These are phyloP conservation scores for Vitis hybrid DNA, from an alignment of 177 flowering plant genomes.

Conservation along the genomic window DNA sequence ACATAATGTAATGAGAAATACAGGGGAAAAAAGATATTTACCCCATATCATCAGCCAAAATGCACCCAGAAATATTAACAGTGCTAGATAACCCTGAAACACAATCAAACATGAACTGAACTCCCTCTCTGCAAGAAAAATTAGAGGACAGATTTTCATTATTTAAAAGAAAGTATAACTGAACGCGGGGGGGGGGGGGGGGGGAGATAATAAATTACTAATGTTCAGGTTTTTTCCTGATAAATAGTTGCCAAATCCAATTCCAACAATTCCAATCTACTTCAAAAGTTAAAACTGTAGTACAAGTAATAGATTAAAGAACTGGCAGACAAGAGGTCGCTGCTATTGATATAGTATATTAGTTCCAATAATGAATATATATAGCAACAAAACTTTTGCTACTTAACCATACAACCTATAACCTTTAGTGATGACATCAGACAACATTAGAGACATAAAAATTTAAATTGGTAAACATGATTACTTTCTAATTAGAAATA, in stretches of 20 bases:
- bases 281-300: too few relatives aligned
- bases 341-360: background rate
- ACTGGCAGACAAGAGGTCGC: background rate
- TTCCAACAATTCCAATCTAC: too few relatives aligned
- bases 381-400: too few relatives aligned
- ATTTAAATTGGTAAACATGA: too few relatives aligned
- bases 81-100: slow-evolving; percentile 65
- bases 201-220: background rate
- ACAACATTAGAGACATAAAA: too few relatives aligned
- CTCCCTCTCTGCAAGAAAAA: slow-evolving; percentile 85
- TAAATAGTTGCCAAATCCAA: too few relatives aligned
- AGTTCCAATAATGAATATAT: too few relatives aligned
- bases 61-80: slow-evolving; percentile 74
- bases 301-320: too few relatives aligned
- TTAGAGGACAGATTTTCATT: background rate
- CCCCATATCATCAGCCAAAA: slow-evolving; percentile 99
- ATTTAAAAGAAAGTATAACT: slow-evolving; percentile 2
- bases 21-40: slow-evolving; percentile 26
- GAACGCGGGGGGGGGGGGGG: too few relatives aligned
- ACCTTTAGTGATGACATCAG: too few relatives aligned
- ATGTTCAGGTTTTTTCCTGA: too few relatives aligned
- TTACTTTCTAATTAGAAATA: background rate
- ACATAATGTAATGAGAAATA: background rate
- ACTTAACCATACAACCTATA: too few relatives aligned
- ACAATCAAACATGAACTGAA: slow-evolving; percentile 97